Evolutionary conservation across 345 rosid genomes (phyloP).

Genomic region (Euphorbia tirucalli): DNA sequence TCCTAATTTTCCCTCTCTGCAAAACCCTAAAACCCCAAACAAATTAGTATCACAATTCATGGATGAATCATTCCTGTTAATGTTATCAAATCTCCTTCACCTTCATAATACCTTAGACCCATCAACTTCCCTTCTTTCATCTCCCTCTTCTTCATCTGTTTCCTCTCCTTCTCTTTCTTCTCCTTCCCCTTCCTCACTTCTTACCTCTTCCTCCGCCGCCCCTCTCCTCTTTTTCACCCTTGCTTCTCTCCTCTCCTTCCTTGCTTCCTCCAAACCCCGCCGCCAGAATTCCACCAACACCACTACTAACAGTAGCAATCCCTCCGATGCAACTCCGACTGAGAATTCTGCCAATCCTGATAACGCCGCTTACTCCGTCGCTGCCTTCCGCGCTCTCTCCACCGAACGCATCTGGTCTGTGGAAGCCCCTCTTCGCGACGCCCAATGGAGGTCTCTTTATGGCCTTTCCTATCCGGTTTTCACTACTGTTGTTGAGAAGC

Average conservation of each 20-base stretch:
- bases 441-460: conserved; percentile 85
- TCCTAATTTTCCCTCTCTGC: background rate
- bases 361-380: conserved; percentile 57
- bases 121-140: conserved; percentile 55
- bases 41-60: conserved; percentile 24
- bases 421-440: conserved; percentile 77
- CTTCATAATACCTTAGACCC: conserved; percentile 87
- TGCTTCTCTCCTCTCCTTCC: conserved; percentile 39
- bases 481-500: conserved; percentile 85
- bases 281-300: conserved; percentile 6
- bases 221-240: conserved; percentile 35
- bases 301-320: conserved; percentile 10
- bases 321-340: conserved; percentile 28
- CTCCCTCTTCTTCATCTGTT: conserved; percentile 42
- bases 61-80: conserved; percentile 82
- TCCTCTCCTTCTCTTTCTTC: conserved; percentile 32
- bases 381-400: conserved; percentile 88
- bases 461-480: conserved; percentile 90
- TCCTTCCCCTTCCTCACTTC: conserved; percentile 36
- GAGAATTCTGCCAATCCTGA: conserved; percentile 42
- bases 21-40: conserved; percentile 15
- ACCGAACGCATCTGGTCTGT: conserved; percentile 85
- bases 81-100: conserved; percentile 90
- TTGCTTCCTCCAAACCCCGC: conserved; percentile 26
- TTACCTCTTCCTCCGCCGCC: conserved; percentile 32